Percentiles rank a stretch among this genome's conserved stretches.
phyloP scores from a whole-genome alignment of 495 filamentous ascomycete species.

The Neurospora tetraspora region DNA sequence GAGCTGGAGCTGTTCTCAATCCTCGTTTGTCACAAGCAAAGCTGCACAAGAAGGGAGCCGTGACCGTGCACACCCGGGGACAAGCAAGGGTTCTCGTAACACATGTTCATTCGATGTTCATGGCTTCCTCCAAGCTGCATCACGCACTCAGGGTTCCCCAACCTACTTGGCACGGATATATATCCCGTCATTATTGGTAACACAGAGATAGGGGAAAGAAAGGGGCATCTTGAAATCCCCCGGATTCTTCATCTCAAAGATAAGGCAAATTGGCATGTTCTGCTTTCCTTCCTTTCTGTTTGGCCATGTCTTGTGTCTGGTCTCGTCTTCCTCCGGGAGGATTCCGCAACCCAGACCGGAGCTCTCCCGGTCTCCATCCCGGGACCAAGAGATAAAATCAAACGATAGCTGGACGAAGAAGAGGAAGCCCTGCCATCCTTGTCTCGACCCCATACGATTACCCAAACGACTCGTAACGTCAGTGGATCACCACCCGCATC shows the following conservation, averaged over 20 bases:
- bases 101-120: background rate
- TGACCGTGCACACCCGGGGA: background rate
- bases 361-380: background rate
- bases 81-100: background rate
- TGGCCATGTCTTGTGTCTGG: background rate
- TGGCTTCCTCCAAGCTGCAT: background rate
- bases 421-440: background rate
- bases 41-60: background rate
- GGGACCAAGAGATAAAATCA: background rate
- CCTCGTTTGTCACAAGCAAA: background rate
- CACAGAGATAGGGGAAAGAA: background rate
- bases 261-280: background rate
- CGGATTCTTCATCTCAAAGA: background rate
- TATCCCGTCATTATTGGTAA: background rate
- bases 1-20: too few species aligned
- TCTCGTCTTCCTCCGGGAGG: background rate
- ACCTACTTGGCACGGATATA: background rate
- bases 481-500: background rate
- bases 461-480: background rate
- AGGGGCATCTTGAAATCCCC: background rate
- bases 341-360: background rate
- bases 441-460: background rate
- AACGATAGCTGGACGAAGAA: background rate
- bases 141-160: background rate
- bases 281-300: background rate